Evolutionary conservation across 2,329 filamentous ascomycete species (phyloP).

Genomic region (Colletotrichum noveboracense): DNA sequence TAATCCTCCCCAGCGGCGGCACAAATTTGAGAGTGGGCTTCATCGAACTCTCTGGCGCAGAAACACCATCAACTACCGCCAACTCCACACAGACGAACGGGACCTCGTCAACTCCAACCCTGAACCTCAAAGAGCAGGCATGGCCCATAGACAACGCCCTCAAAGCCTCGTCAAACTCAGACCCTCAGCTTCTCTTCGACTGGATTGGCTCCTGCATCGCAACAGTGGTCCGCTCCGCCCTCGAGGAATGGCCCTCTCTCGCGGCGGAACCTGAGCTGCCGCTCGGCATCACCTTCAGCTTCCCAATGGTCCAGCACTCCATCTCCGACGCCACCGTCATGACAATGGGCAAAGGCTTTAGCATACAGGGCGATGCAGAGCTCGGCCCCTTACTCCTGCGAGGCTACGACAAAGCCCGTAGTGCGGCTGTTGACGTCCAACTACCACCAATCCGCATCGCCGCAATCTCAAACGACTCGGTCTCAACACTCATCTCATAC

Average conservation of each 20-base stretch:
- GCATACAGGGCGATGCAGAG: slow-evolving; percentile 64
- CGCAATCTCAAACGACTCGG: slow-evolving; percentile 82
- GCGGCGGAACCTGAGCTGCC: slow-evolving; percentile 53
- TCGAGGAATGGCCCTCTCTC: slow-evolving; percentile 44
- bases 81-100: slow-evolving; percentile 18
- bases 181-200: slow-evolving; percentile 76
- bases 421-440: slow-evolving; percentile 13
- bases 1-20: slow-evolving; percentile 57
- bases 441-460: slow-evolving; percentile 73
- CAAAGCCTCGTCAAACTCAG: slow-evolving; percentile 62
- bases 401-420: slow-evolving; percentile 61
- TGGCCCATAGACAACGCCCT: slow-evolving; percentile 78
- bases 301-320: slow-evolving; percentile 70
- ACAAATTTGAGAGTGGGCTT: slow-evolving; percentile 74
- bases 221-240: slow-evolving; percentile 69
- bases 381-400: slow-evolving; percentile 62
- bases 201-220: slow-evolving; percentile 84
- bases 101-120: slow-evolving; percentile 45
- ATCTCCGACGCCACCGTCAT: slow-evolving; percentile 68
- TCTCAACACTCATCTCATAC: slow-evolving; percentile 79
- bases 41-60: slow-evolving; percentile 59
- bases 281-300: slow-evolving; percentile 73
- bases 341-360: slow-evolving; percentile 75
- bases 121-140: slow-evolving; percentile 68
- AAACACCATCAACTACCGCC: background rate